Evolutionary conservation across 148 eudicot species (phyloP).

Genomic region (Chenopodium berlandieri): DNA sequence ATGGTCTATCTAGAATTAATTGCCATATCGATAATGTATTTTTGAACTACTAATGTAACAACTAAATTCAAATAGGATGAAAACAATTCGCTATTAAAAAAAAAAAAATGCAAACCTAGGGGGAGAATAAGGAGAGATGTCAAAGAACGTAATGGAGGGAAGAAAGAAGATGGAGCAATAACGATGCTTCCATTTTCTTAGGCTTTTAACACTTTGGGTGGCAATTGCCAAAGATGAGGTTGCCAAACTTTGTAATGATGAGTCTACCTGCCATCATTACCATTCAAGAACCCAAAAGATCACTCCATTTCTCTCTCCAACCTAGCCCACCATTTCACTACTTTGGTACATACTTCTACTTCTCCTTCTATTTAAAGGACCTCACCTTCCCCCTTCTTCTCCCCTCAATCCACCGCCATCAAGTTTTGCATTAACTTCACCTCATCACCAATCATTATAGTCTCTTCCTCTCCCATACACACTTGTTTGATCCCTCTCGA

Average conservation of each 20-base stretch:
- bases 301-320: constrained; percentile 15
- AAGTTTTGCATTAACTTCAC: not conserved
- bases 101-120: too few species aligned
- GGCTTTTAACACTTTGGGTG: constrained; percentile 34
- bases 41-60: too few species aligned
- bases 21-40: too few species aligned
- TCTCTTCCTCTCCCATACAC: not conserved
- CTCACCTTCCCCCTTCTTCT: constrained; percentile 13
- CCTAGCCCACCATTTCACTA: constrained; percentile 41
- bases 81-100: too few species aligned
- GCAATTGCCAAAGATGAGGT: constrained; percentile 28
- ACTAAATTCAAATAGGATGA: too few species aligned
- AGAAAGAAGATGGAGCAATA: constrained; percentile 20
- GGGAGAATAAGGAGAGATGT: not conserved
- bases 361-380: constrained; percentile 36
- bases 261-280: constrained; percentile 53
- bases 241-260: constrained; percentile 55
- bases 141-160: constrained; percentile 7
- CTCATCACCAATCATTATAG: not conserved
- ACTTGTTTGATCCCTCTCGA: not conserved
- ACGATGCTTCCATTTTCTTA: constrained; percentile 27
- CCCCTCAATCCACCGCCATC: not conserved
- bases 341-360: constrained; percentile 27
- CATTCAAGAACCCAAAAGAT: constrained; percentile 37
- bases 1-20: too few species aligned